Base-by-base conservation (phyloP, 2,329 filamentous ascomycete genomes). In the Aspergillus sp. region DNA sequence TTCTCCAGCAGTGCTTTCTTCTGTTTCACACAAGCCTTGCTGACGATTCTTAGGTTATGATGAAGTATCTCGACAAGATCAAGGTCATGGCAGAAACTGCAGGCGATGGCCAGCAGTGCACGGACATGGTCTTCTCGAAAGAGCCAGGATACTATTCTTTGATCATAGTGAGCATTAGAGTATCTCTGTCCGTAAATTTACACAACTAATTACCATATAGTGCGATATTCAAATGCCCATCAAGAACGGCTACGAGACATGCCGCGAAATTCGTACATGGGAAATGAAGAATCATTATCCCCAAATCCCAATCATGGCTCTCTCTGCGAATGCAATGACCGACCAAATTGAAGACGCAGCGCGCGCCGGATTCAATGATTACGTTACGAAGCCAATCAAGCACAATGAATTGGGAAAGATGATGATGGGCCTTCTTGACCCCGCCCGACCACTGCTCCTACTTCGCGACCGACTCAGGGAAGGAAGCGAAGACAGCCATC, bases 201-300 rank as follows among this genome's bases (percentile, higher is more conserved):
- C 17, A n/a, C 14, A 12, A 17, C 40, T 39, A 41, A 46, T 6
- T 19, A 6, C n/a, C 21, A 7, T 19, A 25, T 46, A 79, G 76
- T 80, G 78, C 57, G 78, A 81, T 64, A 81, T 81, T 46, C 78
- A 81, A 66, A 81, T 81, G 78, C 78, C 78, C 6, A 64, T 79
- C 55, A 80, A 80, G 64, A 79, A 80, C 51, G 78, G 78, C 35
- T 80, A 81, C 57, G 76, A 80, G 46, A 79, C 77, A 2, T 79
- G 77, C 60, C 72, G 69, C 49, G 78, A 80, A 33, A 77, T 81
- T 61, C 76, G 78, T 49, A 65, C 61, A 31, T 81, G 78, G 78
- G 78, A 81, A 60, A 64, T 71, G 51, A 73, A 71, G 52, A 78
- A 79, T 53, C 73, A 77, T 57, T 79, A 78, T 58, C 75, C 74